Percentiles rank a stretch among this genome's conserved stretches.
phyloP scores from a whole-genome alignment of 179 eudicot species.

The Beta lomatogona region DNA sequence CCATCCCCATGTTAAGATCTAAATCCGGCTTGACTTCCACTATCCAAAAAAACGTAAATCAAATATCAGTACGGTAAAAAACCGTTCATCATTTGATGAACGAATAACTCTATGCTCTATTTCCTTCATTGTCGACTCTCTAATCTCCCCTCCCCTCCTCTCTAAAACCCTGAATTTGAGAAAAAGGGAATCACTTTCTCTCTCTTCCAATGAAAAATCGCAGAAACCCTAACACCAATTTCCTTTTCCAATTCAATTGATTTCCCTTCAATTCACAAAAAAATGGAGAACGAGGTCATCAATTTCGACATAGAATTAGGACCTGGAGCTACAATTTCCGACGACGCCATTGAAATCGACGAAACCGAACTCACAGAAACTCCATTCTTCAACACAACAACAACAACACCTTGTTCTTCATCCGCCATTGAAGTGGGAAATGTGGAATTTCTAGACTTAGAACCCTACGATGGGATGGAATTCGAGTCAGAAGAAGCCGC shows the following conservation, averaged over 20 bases:
- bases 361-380: constrained; percentile 40
- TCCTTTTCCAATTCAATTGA: neutral
- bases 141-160: neutral
- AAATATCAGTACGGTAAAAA: no score
- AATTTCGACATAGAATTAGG: constrained; percentile 61
- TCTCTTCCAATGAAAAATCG: constrained; percentile 10
- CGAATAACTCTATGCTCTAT: no score
- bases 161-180: neutral
- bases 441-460: constrained; percentile 28
- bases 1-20: no score
- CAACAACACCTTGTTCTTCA: neutral
- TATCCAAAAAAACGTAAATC: no score
- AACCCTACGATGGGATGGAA: constrained; percentile 78
- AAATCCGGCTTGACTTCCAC: no score
- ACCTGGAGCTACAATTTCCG: constrained; percentile 37
- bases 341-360: constrained; percentile 46
- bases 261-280: neutral
- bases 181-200: no score
- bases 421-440: neutral
- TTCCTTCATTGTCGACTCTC: no score
- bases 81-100: no score
- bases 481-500: constrained; percentile 88
- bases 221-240: constrained; percentile 17
- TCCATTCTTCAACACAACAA: constrained; percentile 8
- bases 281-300: constrained; percentile 54